Conservation (phyloP, 768 basidiomycete genomes). For the Naganishia randhawae region DNA sequence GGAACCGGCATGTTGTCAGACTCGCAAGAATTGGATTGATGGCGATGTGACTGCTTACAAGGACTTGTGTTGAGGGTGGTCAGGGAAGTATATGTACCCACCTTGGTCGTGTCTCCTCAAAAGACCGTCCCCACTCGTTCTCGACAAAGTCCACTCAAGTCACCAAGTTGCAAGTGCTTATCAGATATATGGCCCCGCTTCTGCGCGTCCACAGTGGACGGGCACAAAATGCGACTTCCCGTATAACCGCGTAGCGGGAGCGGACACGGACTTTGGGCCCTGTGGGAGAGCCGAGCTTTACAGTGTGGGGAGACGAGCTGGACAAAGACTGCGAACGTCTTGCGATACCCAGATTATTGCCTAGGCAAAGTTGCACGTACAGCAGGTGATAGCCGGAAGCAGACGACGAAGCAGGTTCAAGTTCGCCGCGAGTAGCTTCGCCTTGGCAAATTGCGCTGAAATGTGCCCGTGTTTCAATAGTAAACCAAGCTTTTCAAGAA, state of each 20-base stretch:
- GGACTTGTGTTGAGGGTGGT: no score
- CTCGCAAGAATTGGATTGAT: background rate
- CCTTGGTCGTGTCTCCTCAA: background rate
- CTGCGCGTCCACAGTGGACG: background rate
- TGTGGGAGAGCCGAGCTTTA: no score
- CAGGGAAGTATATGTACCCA: background rate
- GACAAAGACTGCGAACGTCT: no score
- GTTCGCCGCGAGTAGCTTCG: no score
- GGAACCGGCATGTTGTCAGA: conserved; percentile 6
- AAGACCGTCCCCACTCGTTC: background rate
- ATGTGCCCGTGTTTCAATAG: no score
- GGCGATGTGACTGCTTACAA: no score
- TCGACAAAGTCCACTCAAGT: background rate
- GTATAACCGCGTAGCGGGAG: background rate
- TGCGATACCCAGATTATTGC: no score
- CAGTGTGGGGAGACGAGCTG: no score
- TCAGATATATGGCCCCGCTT: background rate
- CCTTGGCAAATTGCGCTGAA: no score
- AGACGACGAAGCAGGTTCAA: background rate
- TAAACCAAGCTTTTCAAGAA: no score
- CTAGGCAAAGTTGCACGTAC: no score
- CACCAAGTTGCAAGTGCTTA: background rate
- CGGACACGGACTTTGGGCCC: background rate
- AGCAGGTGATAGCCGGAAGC: no score
- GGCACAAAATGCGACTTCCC: background rate